Evolutionary conservation across 2,329 filamentous ascomycete genomes (phyloP).

Genomic region (Magnaporthales sp.): DNA sequence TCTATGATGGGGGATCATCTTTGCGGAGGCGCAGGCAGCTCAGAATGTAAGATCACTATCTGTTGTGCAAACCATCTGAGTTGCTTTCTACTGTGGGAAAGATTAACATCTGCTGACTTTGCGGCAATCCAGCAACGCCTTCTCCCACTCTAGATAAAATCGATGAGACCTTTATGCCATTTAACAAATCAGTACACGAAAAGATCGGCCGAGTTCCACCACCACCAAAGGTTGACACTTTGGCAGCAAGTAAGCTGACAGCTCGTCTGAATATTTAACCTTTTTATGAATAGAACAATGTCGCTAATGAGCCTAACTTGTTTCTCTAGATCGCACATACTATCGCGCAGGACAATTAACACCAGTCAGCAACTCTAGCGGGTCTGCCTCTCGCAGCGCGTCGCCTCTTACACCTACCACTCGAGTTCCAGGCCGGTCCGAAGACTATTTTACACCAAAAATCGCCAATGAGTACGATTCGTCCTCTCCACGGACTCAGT

Average conservation of each 20-base stretch:
- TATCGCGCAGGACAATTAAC: conserved; percentile 50
- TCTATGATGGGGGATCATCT: conserved; percentile 79
- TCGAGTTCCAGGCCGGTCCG: conserved; percentile 30
- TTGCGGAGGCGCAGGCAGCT: conserved; percentile 41
- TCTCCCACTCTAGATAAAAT: conserved; percentile 6
- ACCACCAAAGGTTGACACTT: conserved; percentile 46
- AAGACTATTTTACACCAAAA: conserved; percentile 36
- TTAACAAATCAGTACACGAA: conserved; percentile 25
- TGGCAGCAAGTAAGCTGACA: conserved; percentile 42
- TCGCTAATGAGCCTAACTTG: conserved; percentile 21
- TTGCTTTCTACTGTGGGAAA: neutral
- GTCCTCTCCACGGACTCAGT: conserved; percentile 27
- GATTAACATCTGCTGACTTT: neutral
- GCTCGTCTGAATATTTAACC: neutral
- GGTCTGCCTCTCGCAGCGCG: conserved; percentile 39
- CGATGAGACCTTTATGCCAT: conserved; percentile 27
- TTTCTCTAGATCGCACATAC: conserved; percentile 41
- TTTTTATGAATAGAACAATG: neutral
- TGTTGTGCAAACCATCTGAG: neutral
- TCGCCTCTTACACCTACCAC: conserved; percentile 53
- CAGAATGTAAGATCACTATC: conserved; percentile 30
- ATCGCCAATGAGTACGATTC: conserved; percentile 34
- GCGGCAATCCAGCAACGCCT: neutral
- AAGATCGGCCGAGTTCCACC: conserved; percentile 35
- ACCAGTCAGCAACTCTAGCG: conserved; percentile 51